Conservation (phyloP, 2,329 filamentous ascomycete species). For the Hypoxylon sp. region DNA sequence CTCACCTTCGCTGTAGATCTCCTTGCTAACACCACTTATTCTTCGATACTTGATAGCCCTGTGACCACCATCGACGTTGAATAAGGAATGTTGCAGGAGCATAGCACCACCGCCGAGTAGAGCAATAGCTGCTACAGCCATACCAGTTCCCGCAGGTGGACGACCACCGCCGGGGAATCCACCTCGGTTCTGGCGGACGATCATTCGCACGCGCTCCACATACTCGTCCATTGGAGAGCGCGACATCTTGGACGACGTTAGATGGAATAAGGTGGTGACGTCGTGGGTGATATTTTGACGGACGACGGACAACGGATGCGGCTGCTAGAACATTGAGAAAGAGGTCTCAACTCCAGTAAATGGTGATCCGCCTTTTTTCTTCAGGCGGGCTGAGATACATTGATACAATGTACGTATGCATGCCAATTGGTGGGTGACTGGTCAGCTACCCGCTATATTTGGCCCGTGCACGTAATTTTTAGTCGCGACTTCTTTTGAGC, state of each 20-base stretch:
- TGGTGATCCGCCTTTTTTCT: conserved; percentile 34
- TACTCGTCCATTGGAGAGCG: conserved; percentile 52
- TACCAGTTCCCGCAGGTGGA: conserved; percentile 58
- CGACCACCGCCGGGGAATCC: conserved; percentile 56
- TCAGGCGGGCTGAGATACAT: no score
- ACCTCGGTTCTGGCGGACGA: conserved; percentile 55
- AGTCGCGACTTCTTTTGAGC: conserved; percentile 15
- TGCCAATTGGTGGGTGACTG: not conserved
- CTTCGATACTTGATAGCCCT: conserved; percentile 98
- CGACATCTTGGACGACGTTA: conserved; percentile 49
- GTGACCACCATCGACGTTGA: conserved; percentile 96
- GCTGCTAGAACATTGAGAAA: conserved; percentile 26
- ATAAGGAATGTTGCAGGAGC: conserved; percentile 71
- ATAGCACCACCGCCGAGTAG: conserved; percentile 64
- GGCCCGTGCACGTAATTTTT: not conserved
- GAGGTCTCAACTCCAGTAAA: conserved; percentile 38
- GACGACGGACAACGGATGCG: conserved; percentile 9
- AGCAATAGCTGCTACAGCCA: conserved; percentile 58
- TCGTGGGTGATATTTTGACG: conserved; percentile 13
- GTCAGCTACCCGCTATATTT: not conserved
- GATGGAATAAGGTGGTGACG: not conserved
- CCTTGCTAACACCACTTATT: conserved; percentile 90
- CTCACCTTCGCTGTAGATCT: conserved; percentile 94
- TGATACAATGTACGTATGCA: no score
- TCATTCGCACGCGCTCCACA: conserved; percentile 43